Evolutionary conservation across 495 filamentous ascomycete species (phyloP), one percentile per base, ranked within the genome.

Genomic region (Talaromyces trachyspermus): DNA sequence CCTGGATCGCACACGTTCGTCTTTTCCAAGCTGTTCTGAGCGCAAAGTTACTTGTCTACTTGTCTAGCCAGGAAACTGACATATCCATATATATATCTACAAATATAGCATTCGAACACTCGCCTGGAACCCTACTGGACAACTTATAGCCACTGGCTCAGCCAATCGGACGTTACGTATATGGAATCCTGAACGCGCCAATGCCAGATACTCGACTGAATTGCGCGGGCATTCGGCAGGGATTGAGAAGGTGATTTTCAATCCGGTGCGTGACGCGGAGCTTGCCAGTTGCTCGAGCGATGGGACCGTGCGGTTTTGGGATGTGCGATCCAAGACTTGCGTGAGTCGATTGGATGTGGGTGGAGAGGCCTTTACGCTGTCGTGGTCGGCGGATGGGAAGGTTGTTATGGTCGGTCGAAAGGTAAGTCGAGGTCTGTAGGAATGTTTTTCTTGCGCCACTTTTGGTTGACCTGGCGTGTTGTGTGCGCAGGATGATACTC

Each of bases 251-350:
- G 84, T 96, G 2, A 78, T 85, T 4, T 98, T 94, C 69, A 90
- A 95, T 55, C 92, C 92, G 2, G 77, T 78, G 5, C 88, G 85
- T 53, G 89, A 96, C 52, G 84, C 86, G 5, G 89, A 95, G 62
- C 68, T 98, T 4, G 90, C 86, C 32, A 95, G 88, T 54, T 81
- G 88, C 52, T 86, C 86, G 18, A 76, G 72, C 9, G 92, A 97
- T 62, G 90, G 90, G 1, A 83, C 84, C 12, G 85, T 95, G 49
- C 80, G 85, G 50, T 81, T 98, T 53, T 98, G 92, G 92, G 94
- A 98, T 60, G 88, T 95, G 14, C 76, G 89, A 52, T 86, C 78
- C 18, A 91, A 88, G 63, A 76, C 66, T 4, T 87, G 85, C 45
- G 76, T 87, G 27, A 89, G 87, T 54, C 85, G 85, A 49, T 70